A percentile compares a stretch with the other conserved stretches of the same genome.
These are phyloP conservation scores for Pyricularia grisea DNA, from an alignment of 2,329 filamentous ascomycete genomes.

Conservation along the genomic window DNA sequence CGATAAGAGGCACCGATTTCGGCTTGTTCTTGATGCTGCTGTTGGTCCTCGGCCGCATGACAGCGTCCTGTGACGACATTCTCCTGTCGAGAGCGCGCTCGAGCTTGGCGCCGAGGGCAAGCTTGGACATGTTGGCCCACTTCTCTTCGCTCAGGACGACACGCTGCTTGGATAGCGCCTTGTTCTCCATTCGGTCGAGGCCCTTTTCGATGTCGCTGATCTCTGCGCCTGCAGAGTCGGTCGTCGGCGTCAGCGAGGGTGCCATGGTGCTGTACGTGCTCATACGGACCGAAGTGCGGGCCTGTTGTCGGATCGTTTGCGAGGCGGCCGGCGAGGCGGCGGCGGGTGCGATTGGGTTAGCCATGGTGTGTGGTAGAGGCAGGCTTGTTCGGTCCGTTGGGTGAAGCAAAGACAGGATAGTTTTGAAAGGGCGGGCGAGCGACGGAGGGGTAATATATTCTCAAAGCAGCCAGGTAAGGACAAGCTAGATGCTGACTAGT, in stretches of 20 bases:
- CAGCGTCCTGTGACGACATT: conserved; percentile 83
- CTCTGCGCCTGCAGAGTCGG: conserved; percentile 46
- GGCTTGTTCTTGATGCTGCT: conserved; percentile 21
- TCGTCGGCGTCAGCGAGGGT: conserved; percentile 50
- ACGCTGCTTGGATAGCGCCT: conserved; percentile 72
- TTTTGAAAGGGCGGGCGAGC: not conserved
- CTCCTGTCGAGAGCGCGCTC: conserved; percentile 78
- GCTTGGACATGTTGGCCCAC: conserved; percentile 71
- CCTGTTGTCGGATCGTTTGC: conserved; percentile 20
- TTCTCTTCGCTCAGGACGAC: conserved; percentile 73
- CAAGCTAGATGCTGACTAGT: not conserved
- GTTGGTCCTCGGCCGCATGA: conserved; percentile 52
- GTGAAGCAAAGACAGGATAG: not conserved
- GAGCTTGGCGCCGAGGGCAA: conserved; percentile 82
- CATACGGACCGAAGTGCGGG: conserved; percentile 45
- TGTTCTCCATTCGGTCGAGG: conserved; percentile 83
- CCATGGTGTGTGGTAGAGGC: not conserved
- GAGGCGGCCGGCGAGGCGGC: not conserved
- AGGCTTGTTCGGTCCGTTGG: not conserved
- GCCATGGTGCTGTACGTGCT: conserved; percentile 52
- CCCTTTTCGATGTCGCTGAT: conserved; percentile 65
- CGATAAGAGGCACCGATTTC: not conserved
- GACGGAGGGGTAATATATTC: not conserved
- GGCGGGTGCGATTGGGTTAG: not conserved
- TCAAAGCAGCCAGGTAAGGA: not conserved